Percentiles rank a stretch among this genome's conserved stretches.
phyloP scores from a whole-genome alignment of 768 basidiomycete species.

The Amanita phalloides region DNA sequence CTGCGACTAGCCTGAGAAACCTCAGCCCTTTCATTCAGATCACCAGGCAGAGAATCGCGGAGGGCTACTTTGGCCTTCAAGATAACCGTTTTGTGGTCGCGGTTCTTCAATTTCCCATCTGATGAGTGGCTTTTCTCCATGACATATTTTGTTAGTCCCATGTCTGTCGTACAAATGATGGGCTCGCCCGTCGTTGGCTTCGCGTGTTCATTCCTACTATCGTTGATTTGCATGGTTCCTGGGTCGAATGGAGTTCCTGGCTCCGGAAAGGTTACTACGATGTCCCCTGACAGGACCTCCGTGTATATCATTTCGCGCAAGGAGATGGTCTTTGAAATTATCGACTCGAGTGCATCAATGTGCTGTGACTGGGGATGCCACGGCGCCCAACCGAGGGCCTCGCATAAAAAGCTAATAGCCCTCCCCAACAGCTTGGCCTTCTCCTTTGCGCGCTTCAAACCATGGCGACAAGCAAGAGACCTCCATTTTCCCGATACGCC shows the following conservation, averaged over 20 bases:
- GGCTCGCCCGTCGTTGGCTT: neutral
- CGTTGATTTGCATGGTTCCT: neutral
- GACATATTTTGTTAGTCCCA: neutral
- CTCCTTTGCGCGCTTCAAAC: neutral
- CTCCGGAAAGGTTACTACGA: neutral
- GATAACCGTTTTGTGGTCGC: neutral
- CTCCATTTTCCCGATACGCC: neutral
- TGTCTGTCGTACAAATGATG: neutral
- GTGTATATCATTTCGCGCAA: neutral
- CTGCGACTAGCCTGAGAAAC: neutral
- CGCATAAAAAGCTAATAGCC: too few species aligned
- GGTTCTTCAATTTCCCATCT: neutral
- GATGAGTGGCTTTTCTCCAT: neutral
- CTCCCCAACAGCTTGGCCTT: neutral
- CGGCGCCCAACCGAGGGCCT: neutral
- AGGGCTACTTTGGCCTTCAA: neutral
- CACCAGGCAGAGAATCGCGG: neutral
- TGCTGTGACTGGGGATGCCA: neutral
- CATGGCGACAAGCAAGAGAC: neutral
- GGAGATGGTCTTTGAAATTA: neutral
- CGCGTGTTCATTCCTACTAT: neutral
- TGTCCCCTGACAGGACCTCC: neutral
- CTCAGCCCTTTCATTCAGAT: neutral
- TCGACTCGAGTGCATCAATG: neutral
- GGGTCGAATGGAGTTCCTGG: neutral